Percentiles rank a stretch among this genome's conserved stretches.
Evolutionary conservation across 306 rosid species (phyloP).

Genomic region (Rosa persica): DNA sequence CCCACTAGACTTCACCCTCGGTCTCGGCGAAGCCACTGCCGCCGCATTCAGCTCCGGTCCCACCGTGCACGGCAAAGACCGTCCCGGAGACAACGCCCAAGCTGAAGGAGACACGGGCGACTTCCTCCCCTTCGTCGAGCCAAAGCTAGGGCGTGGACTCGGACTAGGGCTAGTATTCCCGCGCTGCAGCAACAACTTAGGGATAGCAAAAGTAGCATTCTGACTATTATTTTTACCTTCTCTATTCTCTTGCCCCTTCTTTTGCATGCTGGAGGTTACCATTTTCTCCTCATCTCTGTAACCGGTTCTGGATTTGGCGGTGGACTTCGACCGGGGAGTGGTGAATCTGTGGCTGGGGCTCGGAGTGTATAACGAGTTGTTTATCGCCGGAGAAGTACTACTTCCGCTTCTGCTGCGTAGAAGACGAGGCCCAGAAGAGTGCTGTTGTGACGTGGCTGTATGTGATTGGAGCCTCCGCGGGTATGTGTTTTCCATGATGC

Average conservation of each 20-base stretch:
- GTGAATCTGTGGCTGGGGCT: slow-evolving; percentile 29
- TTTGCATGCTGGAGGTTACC: slow-evolving; percentile 8
- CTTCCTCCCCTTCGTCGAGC: slow-evolving; percentile 33
- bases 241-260: slow-evolving; percentile 25
- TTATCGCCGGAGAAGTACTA: slow-evolving; percentile 22
- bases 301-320: slow-evolving; percentile 32
- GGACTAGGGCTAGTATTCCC: slow-evolving; percentile 33
- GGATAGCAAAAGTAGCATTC: slow-evolving; percentile 8
- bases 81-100: slow-evolving; percentile 81
- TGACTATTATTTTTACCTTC: not conserved
- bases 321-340: slow-evolving; percentile 44
- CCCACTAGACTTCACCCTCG: slow-evolving; percentile 11
- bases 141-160: not conserved
- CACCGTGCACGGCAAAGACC: slow-evolving; percentile 32
- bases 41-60: slow-evolving; percentile 3
- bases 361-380: slow-evolving; percentile 19
- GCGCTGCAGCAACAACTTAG: slow-evolving; percentile 20
- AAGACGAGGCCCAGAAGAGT: slow-evolving; percentile 34
- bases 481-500: slow-evolving; percentile 6
- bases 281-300: slow-evolving; percentile 23
- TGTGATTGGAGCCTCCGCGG: slow-evolving; percentile 11
- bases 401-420: slow-evolving; percentile 51
- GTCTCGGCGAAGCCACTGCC: not conserved
- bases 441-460: not conserved
- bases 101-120: slow-evolving; percentile 47